These are phyloP conservation scores for Parathielavia appendiculata DNA, from an alignment of 495 filamentous ascomycete species.

Conservation along the genomic window DNA sequence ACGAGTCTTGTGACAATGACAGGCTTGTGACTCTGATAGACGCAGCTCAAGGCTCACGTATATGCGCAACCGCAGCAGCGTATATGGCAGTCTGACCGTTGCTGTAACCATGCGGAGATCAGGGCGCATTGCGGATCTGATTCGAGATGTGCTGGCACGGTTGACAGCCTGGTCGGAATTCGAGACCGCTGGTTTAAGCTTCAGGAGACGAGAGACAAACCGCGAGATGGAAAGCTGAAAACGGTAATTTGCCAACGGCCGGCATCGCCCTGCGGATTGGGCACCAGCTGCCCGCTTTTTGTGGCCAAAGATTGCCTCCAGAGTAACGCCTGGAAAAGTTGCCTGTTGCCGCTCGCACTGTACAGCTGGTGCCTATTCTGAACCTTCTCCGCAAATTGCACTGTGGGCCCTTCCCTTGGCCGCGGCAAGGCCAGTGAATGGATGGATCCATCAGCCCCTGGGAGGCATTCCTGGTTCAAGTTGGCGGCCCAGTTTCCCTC, in stretches of 20 bases:
- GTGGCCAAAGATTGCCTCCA: constrained; percentile 3
- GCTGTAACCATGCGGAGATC: neutral
- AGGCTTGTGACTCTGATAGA: neutral
- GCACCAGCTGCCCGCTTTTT: constrained; percentile 20
- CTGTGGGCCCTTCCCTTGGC: constrained; percentile 19
- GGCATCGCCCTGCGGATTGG: constrained; percentile 18
- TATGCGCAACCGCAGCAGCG: too few species aligned
- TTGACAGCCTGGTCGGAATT: too few species aligned
- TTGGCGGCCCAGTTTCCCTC: constrained; percentile 13
- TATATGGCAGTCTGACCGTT: too few species aligned
- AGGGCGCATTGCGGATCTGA: too few species aligned
- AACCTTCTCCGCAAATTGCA: constrained; percentile 4
- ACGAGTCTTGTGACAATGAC: constrained; percentile 6
- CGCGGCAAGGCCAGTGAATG: constrained; percentile 14
- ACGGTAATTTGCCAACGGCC: constrained; percentile 12
- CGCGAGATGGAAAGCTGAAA: constrained; percentile 7
- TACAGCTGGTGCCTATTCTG: constrained; percentile 9
- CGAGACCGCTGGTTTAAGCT: too few species aligned
- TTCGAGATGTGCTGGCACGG: too few species aligned
- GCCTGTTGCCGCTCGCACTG: constrained; percentile 19
- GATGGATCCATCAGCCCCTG: constrained; percentile 3
- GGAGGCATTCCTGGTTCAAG: constrained; percentile 4
- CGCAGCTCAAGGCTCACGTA: too few species aligned
- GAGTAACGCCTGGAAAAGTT: neutral
- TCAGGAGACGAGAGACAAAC: too few species aligned